Evolutionary conservation across 805 yeast genomes (phyloP), one percentile per base, ranked within the genome.

Genomic region (Candida gorgasii): DNA sequence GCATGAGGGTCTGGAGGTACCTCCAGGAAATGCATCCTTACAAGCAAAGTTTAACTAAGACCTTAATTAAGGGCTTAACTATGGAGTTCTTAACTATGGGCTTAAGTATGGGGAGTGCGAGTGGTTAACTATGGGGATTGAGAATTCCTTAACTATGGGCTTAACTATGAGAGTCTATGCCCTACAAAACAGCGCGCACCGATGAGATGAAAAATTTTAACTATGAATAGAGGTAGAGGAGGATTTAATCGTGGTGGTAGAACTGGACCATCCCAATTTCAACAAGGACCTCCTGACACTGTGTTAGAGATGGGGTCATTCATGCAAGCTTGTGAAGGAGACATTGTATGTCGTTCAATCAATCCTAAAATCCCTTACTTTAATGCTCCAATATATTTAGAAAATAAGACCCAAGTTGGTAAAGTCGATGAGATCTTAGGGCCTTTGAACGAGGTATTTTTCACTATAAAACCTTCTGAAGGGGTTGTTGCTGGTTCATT

Each of bases 381-480:
- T 79, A 93, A 93, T 71, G 99, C 99, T 19, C 99, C 99, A 63
- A 90, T 93, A 57, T 93, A 85, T 66, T 78, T 93, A 55, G 98
- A 93, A 65, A 92, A 93, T 77, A 93, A 93, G 69, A 85, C 96
- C 18, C 93, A 86, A 62, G 83, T 93, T 36, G 99, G 99, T 58
- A 93, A 93, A 67, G 96, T 93, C 45, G 99, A 93, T 65, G 99
- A 93, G 75, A 93, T 93, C 50, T 78, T 93, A 54, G 99, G 99
- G 39, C 98, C 99, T 36, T 72, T 93, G 63, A 93, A 93, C 63
- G 99, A 93, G 70, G 97, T 93, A n/a, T 92, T 79, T 63, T 93
- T 93, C 78, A 93, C 99, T 28, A 83, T 93, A 55, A 93, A 93
- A 72, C 93, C 97, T 44, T 76, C 86, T 40, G 99, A 93, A 62